phyloP scores from a whole-genome alignment of 176 grass and related monocot species.

The Phoenix dactylifera region DNA sequence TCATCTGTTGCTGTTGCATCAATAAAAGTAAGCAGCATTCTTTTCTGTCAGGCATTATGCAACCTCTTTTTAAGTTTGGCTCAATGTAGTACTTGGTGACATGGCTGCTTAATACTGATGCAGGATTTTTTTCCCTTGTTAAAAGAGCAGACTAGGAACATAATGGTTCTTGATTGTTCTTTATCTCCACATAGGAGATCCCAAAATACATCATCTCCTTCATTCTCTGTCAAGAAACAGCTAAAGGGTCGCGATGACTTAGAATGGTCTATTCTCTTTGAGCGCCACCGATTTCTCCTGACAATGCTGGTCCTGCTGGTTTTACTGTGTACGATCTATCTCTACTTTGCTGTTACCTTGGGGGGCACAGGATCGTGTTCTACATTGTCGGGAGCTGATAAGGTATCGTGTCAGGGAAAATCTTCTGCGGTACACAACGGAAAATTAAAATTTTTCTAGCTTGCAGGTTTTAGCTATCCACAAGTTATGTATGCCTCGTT shows the following conservation, averaged over 20 bases:
- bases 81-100: too few relatives aligned
- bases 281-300: conserved; percentile 80
- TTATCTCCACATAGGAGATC: conserved; percentile 81
- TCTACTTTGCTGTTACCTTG: conserved; percentile 88
- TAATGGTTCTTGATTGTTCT: conserved; percentile 86
- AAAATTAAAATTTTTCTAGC: conserved; percentile 70
- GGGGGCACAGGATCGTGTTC: conserved; percentile 43
- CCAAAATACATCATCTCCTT: conserved; percentile 46
- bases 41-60: too few relatives aligned
- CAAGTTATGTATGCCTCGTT: too few relatives aligned
- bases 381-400: conserved; percentile 41
- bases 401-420: conserved; percentile 57
- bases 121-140: conserved; percentile 20
- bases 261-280: conserved; percentile 59
- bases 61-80: too few relatives aligned
- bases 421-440: conserved; percentile 32
- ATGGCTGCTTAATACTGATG: neutral
- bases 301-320: conserved; percentile 63
- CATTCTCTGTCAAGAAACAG: conserved; percentile 33
- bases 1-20: too few relatives aligned
- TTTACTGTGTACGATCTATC: conserved; percentile 85
- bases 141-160: neutral
- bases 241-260: conserved; percentile 41
- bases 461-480: too few relatives aligned
- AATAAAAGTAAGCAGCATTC: too few relatives aligned